Percentiles rank a stretch among this genome's conserved stretches.
Conservation (phyloP, 331 rosid genomes). For the Ulmus americana region DNA sequence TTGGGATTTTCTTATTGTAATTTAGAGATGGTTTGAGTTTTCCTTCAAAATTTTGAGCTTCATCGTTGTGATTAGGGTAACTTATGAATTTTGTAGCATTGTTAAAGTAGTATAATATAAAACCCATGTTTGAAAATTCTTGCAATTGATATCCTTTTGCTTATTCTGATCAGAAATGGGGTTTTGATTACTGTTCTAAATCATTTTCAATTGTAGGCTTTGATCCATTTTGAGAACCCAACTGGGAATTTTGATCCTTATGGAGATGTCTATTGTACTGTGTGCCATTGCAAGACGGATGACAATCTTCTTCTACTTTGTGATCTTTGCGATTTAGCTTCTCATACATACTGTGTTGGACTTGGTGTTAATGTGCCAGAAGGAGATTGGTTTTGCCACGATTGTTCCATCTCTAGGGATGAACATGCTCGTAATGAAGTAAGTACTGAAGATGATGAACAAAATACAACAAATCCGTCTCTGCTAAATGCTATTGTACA, state of each 20-base stretch:
- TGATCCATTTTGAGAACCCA: constrained; percentile 33
- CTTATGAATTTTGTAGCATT: neutral
- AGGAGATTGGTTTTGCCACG: constrained; percentile 82
- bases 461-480: constrained; percentile 11
- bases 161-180: too few relatives aligned
- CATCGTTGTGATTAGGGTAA: neutral
- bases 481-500: constrained; percentile 13
- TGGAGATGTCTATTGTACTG: constrained; percentile 38
- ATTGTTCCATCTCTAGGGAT: constrained; percentile 41
- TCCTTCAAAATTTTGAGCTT: neutral
- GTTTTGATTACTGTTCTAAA: too few relatives aligned
- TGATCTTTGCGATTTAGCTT: constrained; percentile 59
- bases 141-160: too few relatives aligned
- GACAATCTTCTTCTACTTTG: constrained; percentile 59
- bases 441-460: constrained; percentile 8
- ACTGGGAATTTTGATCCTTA: constrained; percentile 35
- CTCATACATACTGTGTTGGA: constrained; percentile 80
- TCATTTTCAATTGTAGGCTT: constrained; percentile 26
- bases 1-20: neutral
- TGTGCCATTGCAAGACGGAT: constrained; percentile 42
- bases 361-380: constrained; percentile 63
- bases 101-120: too few relatives aligned
- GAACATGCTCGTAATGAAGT: constrained; percentile 19
- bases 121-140: too few relatives aligned
- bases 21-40: neutral